Evolutionary conservation across 305 asterid species (phyloP).

Genomic region (Plantago rigida): DNA sequence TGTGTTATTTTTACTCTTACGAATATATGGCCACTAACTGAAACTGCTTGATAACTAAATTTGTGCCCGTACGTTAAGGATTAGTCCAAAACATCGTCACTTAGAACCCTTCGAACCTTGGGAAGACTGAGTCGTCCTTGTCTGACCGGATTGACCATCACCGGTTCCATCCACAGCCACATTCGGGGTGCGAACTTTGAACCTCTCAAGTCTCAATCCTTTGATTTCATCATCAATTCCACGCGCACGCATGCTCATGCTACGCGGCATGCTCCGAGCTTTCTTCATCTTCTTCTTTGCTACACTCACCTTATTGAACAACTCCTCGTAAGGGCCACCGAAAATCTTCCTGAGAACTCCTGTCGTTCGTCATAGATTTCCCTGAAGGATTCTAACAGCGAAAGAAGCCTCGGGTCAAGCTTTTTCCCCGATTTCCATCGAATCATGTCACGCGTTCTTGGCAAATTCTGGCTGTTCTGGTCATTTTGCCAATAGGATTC

Average conservation of each 20-base stretch:
- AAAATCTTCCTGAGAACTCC: conserved; percentile 38
- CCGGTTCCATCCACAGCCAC: conserved; percentile 27
- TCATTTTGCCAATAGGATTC: not conserved
- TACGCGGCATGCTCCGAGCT: not conserved
- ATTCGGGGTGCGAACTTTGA: conserved; percentile 39
- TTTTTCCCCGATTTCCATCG: conserved; percentile 59
- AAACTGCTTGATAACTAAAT: too few species aligned
- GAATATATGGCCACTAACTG: too few species aligned
- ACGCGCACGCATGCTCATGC: conserved; percentile 29
- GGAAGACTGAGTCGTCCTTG: not conserved
- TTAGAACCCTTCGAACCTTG: conserved; percentile 5
- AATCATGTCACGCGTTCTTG: conserved; percentile 27
- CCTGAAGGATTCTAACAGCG: conserved; percentile 35
- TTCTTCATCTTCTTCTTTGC: conserved; percentile 30
- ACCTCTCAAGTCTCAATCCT: conserved; percentile 27
- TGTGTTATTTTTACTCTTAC: too few species aligned
- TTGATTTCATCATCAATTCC: conserved; percentile 20
- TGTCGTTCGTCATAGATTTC: conserved; percentile 32
- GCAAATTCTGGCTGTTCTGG: not conserved
- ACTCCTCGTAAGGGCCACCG: conserved; percentile 28
- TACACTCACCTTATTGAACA: conserved; percentile 24
- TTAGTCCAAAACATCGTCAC: too few species aligned
- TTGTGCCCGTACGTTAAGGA: too few species aligned
- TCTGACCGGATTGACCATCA: conserved; percentile 17
- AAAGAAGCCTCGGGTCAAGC: conserved; percentile 41